Conservation (phyloP, 306 rosid genomes). For the Trifolium pratense region DNA sequence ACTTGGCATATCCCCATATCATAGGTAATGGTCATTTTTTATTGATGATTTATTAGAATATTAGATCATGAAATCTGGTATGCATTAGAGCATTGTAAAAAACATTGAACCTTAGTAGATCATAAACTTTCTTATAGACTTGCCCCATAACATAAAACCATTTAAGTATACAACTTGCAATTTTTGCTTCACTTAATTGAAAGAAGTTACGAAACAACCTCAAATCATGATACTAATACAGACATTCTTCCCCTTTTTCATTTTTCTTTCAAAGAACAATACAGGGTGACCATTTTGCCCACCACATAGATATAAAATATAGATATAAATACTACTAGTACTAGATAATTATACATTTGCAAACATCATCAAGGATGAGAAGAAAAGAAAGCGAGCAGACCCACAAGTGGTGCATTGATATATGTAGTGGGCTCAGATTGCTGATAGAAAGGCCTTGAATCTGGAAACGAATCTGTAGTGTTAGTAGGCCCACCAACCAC, state of each 20-base stretch:
- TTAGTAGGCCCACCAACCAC: conserved; percentile 93
- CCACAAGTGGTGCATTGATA: conserved; percentile 86
- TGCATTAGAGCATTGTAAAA: conserved; percentile 3
- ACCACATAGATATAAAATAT: conserved; percentile 42
- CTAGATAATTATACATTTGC: neutral
- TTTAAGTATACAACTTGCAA: conserved; percentile 37
- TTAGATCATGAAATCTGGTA: neutral
- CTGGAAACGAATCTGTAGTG: conserved; percentile 75
- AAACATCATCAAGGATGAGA: conserved; percentile 64
- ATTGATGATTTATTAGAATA: neutral
- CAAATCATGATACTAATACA: conserved; percentile 31
- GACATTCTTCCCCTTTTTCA: conserved; percentile 23
- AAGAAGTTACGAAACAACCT: conserved; percentile 22
- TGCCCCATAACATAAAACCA: conserved; percentile 33
- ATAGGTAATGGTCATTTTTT: too few relatives aligned
- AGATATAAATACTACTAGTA: neutral
- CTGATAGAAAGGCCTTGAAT: conserved; percentile 89
- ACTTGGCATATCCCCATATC: too few relatives aligned
- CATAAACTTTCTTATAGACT: conserved; percentile 28
- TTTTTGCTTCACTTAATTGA: conserved; percentile 36
- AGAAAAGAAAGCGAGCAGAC: conserved; percentile 85
- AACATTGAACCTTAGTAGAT: neutral
- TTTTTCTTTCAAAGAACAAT: neutral
- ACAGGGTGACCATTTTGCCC: conserved; percentile 59
- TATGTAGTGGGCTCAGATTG: conserved; percentile 94